phyloP scores from a whole-genome alignment of 2,329 filamentous ascomycete genomes.

The Talaromyces sp. region DNA sequence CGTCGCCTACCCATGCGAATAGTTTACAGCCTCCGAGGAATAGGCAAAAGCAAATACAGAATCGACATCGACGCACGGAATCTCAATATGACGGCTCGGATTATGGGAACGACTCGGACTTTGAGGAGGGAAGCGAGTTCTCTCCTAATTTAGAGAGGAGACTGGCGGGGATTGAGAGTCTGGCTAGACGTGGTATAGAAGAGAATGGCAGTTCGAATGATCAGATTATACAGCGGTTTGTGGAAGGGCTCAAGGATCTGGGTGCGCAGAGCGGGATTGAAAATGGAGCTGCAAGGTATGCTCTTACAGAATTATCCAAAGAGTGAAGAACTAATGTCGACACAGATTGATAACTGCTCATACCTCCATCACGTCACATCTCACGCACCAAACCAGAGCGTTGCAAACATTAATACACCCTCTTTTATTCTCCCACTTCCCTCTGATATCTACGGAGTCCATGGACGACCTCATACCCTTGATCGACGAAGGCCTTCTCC shows the following conservation, averaged over 20 bases:
- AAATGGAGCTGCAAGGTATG: conserved; percentile 56
- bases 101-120: conserved; percentile 57
- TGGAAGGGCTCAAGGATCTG: conserved; percentile 53
- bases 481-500: conserved; percentile 52
- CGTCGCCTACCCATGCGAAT: conserved; percentile 11
- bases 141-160: conserved; percentile 55
- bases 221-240: conserved; percentile 53
- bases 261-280: conserved; percentile 57
- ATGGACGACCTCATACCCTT: conserved; percentile 59
- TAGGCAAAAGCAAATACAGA: conserved; percentile 37
- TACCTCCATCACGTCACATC: conserved; percentile 58
- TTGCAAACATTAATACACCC: conserved; percentile 59
- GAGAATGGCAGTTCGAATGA: conserved; percentile 54
- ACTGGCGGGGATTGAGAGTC: conserved; percentile 56
- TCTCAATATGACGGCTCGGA: conserved; percentile 59
- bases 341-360: conserved; percentile 58
- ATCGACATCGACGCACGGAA: conserved; percentile 40
- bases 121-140: conserved; percentile 54
- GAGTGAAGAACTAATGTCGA: background rate
- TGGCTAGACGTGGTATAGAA: conserved; percentile 54
- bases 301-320: conserved; percentile 1
- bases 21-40: conserved; percentile 38
- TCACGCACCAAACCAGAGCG: conserved; percentile 60
- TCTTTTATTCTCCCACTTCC: conserved; percentile 58
- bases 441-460: conserved; percentile 52